phyloP scores from a whole-genome alignment of 176 grass and related monocot genomes.

The Stipa capillata region DNA sequence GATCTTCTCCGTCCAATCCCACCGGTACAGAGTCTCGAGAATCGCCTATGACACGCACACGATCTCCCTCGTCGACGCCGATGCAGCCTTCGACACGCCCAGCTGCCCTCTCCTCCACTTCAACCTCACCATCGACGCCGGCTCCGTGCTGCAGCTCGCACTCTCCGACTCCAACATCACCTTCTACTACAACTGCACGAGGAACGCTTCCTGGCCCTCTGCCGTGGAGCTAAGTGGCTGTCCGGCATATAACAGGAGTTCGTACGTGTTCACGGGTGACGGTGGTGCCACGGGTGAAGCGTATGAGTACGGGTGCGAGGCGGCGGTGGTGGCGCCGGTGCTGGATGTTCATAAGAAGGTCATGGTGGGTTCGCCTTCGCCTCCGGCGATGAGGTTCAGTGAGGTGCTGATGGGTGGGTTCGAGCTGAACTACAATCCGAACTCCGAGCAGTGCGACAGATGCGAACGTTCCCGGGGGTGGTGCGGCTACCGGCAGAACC shows the following conservation, averaged over 20 bases:
- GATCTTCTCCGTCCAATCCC: neutral
- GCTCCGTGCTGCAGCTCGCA: neutral
- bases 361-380: neutral
- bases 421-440: neutral
- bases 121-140: constrained; percentile 19
- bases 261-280: neutral
- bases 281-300: neutral
- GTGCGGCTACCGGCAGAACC: constrained; percentile 22
- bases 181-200: constrained; percentile 35
- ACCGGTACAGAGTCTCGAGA: neutral
- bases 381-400: neutral
- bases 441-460: neutral
- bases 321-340: constrained; percentile 32
- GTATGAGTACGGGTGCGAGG: constrained; percentile 7
- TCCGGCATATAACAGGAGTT: fast-evolving
- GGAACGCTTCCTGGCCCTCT: neutral
- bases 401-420: neutral
- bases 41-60: constrained; percentile 20
- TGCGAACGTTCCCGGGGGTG: constrained; percentile 28
- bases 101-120: constrained; percentile 15
- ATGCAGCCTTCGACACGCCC: neutral
- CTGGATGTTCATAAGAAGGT: neutral
- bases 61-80: constrained; percentile 21
- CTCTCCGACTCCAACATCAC: neutral
- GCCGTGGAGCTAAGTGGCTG: neutral